Percentiles rank a stretch among this genome's conserved stretches.
Evolutionary conservation across 140 eudicot species (phyloP).

Genomic region (Oenanthe javanica): DNA sequence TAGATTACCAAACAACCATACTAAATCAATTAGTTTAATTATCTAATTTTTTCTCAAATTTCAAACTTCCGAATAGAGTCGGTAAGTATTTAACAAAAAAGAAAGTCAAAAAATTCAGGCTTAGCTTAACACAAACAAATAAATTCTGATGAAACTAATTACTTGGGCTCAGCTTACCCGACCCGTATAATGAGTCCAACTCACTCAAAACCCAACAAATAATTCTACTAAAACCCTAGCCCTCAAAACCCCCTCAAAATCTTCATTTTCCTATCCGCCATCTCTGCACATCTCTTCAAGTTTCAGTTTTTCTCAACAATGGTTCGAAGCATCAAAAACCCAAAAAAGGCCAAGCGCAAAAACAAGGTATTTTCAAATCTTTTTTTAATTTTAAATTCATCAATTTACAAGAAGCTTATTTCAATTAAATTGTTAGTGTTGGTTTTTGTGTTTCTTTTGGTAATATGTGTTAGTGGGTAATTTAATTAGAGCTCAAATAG

Average conservation of each 20-base stretch:
- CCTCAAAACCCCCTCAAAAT: conserved; percentile 1
- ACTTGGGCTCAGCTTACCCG: background rate
- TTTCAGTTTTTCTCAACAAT: conserved; percentile 9
- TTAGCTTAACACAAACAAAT: too few species aligned
- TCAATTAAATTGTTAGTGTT: background rate
- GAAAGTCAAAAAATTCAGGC: too few species aligned
- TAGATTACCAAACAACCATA: too few species aligned
- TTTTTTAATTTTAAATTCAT: background rate
- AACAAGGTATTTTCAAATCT: conserved; percentile 35
- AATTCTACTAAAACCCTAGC: conserved; percentile 13
- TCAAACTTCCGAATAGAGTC: too few species aligned
- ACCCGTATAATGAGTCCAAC: background rate
- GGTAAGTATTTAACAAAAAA: too few species aligned
- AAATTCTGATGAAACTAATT: background rate
- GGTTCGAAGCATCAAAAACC: conserved; percentile 49
- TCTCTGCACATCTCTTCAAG: background rate
- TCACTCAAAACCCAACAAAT: background rate
- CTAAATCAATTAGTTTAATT: too few species aligned
- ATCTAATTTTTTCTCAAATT: too few species aligned
- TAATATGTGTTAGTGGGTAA: background rate
- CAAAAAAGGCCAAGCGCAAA: conserved; percentile 45
- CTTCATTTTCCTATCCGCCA: background rate
- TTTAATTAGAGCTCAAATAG: conserved; percentile 21
- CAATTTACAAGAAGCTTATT: background rate
- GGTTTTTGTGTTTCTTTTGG: background rate